Evolutionary conservation across 1,284 basidiomycete species (phyloP), one percentile per base, ranked within the genome.

Genomic region (Apiotrichum gamsii): DNA sequence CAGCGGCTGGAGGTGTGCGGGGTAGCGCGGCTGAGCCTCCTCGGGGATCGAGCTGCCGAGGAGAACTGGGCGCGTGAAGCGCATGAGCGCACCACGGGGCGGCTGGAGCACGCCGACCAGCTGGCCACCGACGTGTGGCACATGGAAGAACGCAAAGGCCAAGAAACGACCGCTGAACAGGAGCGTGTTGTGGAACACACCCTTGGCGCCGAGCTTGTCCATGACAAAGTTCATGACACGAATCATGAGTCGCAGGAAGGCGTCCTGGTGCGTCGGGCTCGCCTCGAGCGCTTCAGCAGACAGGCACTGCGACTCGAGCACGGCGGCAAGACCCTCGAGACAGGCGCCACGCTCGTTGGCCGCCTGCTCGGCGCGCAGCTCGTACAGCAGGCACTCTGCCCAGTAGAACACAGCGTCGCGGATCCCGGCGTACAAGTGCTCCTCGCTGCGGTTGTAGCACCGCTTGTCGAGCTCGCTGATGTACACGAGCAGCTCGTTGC

Each of bases 141-240:
- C 61, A 21, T 75, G 67, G 64, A 77, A 77, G 65, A 77, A 77
- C 5, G 76, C 74, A 46, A 77, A 73, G 0, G 76, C 74, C 69
- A 58, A 73, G 61, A 68, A 76, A 57, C 56, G 62, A 2, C 76
- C 75, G 14, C 72, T 72, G 60, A 77, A 77, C 25, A 75, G 61
- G 21, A 77, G 64, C 5, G 74, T 77, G 54, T 77, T 77, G 51
- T 76, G 75, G 61, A 76, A 77, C 11, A 77, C 75, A 43, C 75
- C 75, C 57, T 76, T 76, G 18, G 74, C 74, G 8, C 75, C 75
- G 0, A 77, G 66, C 60, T 77, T 77, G 32, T 72, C 71, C 61
- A 77, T 72, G 3, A 76, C 76, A 52, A 75, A 77, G 14, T 55
- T 65, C 61, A 77, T 66, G 21, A 75, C 63, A 38, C 57, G 58